Conservation (phyloP, 495 filamentous ascomycete species). For the Aspergillus nanangensis region DNA sequence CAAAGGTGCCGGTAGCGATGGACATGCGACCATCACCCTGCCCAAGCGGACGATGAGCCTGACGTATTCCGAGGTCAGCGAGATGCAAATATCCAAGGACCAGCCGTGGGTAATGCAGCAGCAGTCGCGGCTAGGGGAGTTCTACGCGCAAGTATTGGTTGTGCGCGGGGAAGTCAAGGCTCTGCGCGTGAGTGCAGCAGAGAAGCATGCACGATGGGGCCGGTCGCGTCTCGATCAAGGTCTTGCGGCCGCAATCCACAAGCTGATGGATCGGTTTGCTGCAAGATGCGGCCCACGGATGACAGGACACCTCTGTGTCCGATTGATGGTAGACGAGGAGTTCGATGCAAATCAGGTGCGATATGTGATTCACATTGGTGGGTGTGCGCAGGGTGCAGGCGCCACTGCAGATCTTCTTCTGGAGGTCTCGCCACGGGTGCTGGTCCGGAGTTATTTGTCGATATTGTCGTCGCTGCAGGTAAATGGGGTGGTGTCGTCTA, state of each 20-base stretch:
- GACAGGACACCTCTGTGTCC: conserved; percentile 68
- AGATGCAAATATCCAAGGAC: conserved; percentile 49
- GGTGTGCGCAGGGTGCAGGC: conserved; percentile 30
- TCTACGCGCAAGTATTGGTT: conserved; percentile 64
- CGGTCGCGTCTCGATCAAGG: conserved; percentile 47
- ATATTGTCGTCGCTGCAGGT: conserved; percentile 19
- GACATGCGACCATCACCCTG: conserved; percentile 46
- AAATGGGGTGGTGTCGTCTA: not conserved
- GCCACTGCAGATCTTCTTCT: conserved; percentile 24
- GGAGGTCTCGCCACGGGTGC: conserved; percentile 10
- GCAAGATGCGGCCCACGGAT: conserved; percentile 38
- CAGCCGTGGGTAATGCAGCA: conserved; percentile 67
- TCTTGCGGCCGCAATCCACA: conserved; percentile 53
- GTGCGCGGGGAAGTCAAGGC: conserved; percentile 54
- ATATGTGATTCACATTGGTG: conserved; percentile 34
- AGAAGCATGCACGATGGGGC: conserved; percentile 43
- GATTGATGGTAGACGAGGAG: conserved; percentile 56
- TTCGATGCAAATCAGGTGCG: conserved; percentile 33
- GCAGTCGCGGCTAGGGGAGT: conserved; percentile 58
- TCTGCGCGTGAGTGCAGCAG: conserved; percentile 56
- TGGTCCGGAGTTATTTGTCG: conserved; percentile 32
- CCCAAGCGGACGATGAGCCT: conserved; percentile 48
- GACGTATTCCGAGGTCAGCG: conserved; percentile 50
- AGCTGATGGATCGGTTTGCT: conserved; percentile 56
- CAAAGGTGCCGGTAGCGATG: too few relatives aligned